Conservation (phyloP, 257 asterid genomes). For the Marsdenia floribunda region DNA sequence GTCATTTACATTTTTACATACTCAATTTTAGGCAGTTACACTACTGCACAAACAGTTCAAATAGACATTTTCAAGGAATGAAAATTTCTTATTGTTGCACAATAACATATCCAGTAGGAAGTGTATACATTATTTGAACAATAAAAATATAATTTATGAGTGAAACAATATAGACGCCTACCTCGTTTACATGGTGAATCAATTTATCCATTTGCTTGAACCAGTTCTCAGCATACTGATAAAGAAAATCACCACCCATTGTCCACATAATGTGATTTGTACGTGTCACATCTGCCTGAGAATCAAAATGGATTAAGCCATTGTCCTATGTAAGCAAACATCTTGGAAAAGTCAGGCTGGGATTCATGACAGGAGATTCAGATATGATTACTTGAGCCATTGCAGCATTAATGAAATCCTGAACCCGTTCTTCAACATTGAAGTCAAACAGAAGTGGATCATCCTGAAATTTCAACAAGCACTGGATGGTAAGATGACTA, state of each 20-base stretch:
- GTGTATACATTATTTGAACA: background rate
- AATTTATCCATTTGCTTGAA: conserved; percentile 93
- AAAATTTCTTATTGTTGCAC: background rate
- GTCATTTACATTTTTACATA: background rate
- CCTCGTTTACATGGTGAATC: conserved; percentile 84
- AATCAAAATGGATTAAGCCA: conserved; percentile 9
- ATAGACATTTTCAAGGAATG: background rate
- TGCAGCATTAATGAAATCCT: conserved; percentile 67
- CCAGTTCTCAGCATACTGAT: conserved; percentile 86
- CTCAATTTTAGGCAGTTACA: background rate
- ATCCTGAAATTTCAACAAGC: conserved; percentile 47
- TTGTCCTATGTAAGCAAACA: background rate
- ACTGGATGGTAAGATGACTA: conserved; percentile 1
- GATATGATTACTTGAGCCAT: conserved; percentile 48
- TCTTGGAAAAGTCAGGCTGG: background rate
- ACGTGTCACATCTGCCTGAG: conserved; percentile 77
- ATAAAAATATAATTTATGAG: background rate
- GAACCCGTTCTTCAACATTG: conserved; percentile 60
- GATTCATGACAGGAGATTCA: no score
- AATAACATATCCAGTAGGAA: background rate
- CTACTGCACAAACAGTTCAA: background rate
- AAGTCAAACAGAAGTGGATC: conserved; percentile 61
- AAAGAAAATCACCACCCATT: conserved; percentile 86
- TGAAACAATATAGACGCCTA: conserved; percentile 4
- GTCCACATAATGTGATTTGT: conserved; percentile 94